Percentiles rank a stretch among this genome's conserved stretches.
These are phyloP conservation scores for Neurospora tetrasperma DNA, from an alignment of 495 filamentous ascomycete genomes.

Conservation along the genomic window DNA sequence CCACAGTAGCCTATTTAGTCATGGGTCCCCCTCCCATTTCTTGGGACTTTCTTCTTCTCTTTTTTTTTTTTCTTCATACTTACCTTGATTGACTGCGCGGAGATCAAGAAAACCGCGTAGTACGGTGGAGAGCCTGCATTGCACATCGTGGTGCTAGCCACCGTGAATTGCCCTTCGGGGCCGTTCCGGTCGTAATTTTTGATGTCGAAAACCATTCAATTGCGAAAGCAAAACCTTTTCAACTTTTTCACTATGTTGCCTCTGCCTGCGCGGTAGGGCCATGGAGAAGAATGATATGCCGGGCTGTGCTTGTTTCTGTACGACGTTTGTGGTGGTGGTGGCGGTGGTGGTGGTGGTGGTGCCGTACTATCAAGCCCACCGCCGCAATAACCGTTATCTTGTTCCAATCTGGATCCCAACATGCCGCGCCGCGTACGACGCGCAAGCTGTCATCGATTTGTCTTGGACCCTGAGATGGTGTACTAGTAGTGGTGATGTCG, in stretches of 20 bases:
- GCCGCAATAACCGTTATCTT: background rate
- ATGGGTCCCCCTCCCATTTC: background rate
- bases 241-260: conserved; percentile 20
- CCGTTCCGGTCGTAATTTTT: conserved; percentile 32
- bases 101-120: conserved; percentile 22
- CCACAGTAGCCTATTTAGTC: conserved; percentile 1
- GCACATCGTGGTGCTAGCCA: conserved; percentile 26
- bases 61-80: conserved; percentile 29
- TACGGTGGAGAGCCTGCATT: conserved; percentile 26
- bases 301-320: background rate
- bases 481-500: background rate
- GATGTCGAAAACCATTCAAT: conserved; percentile 5
- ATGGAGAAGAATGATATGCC: conserved; percentile 20
- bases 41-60: conserved; percentile 8
- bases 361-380: background rate
- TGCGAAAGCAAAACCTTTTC: background rate
- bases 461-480: background rate
- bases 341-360: background rate
- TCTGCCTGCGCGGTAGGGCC: conserved; percentile 10
- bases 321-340: background rate
- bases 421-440: background rate
- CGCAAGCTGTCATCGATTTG: background rate
- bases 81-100: conserved; percentile 25
- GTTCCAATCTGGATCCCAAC: background rate
- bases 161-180: conserved; percentile 30